Percentiles rank a stretch among this genome's conserved stretches.
These are phyloP conservation scores for Earliella scabrosa DNA, from an alignment of 1,284 basidiomycete genomes.

Conservation along the genomic window DNA sequence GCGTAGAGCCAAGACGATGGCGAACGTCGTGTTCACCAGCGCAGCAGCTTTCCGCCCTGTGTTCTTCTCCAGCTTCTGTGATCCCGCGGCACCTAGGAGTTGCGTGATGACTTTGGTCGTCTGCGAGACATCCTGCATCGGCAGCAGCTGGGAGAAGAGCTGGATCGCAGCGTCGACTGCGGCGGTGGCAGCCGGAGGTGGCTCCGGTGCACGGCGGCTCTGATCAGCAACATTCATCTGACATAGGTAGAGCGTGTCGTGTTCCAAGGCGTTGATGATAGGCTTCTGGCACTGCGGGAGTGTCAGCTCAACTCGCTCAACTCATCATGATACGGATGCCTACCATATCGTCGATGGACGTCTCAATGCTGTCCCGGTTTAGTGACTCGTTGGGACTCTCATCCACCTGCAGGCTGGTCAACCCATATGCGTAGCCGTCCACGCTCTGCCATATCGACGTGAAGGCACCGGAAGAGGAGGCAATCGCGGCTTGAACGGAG, in stretches of 20 bases:
- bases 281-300: conserved; percentile 70
- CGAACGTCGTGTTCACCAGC: conserved; percentile 82
- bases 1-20: conserved; percentile 77
- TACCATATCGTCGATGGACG: conserved; percentile 76
- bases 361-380: conserved; percentile 82
- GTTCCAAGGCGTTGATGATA: conserved; percentile 84
- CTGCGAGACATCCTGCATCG: conserved; percentile 76
- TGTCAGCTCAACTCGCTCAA: neutral
- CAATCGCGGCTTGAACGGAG: conserved; percentile 91
- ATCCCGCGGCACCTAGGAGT: conserved; percentile 73
- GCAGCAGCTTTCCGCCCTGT: conserved; percentile 89
- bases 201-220: conserved; percentile 55
- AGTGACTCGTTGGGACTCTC: conserved; percentile 56
- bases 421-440: conserved; percentile 93
- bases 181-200: conserved; percentile 80
- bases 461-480: conserved; percentile 85
- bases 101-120: conserved; percentile 72
- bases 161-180: conserved; percentile 91
- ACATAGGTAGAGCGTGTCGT: conserved; percentile 84
- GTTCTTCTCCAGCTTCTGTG: conserved; percentile 87
- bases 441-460: conserved; percentile 85
- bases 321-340: conserved; percentile 26
- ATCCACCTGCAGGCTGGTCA: conserved; percentile 72
- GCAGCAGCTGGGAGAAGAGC: conserved; percentile 83
- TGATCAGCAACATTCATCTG: conserved; percentile 48